Evolutionary conservation across 2,329 filamentous ascomycete species (phyloP), one percentile per base, ranked within the genome.

Genomic region (Aspergillus pseudoviridinutans): DNA sequence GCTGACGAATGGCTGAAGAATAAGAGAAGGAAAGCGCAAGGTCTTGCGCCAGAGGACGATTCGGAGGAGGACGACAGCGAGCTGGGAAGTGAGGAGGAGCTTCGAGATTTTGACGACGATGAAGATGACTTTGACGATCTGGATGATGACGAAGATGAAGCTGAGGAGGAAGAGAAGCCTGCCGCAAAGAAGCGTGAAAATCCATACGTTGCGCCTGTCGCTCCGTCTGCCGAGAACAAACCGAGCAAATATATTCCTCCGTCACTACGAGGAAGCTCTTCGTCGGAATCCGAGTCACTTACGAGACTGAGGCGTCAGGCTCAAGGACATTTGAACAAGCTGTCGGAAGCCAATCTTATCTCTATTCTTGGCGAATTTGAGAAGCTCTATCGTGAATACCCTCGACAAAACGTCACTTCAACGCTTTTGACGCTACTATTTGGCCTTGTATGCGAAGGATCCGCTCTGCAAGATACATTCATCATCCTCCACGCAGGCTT

Each of bases 401-500:
- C 94, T 0, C 86, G 94, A n/a, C 91, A 94, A 60, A 87, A 92
- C 67, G 91, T 97, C 49, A 96, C 91, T 0, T 87, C 89, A 1
- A 88, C 86, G 0, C 78, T 97, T 1, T 85, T 92, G 3, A 87
- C 92, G 60, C 79, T 93, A 1, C 78, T 97, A 0, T 80, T 96
- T 59, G 84, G 85, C n/a, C 84, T 94, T 58, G 84, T 96, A 29
- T 88, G 86, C 66, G 91, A 95, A 65, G 84, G 87, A 6, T 89
- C 92, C 25, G 86, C 81, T 47, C 79, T 97, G 2, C 87, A 89
- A 4, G 93, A 97, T 65, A 94, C 92, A 0, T 95, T 97, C 65
- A 85, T 97, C 55, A 91, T 97, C 53, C 83, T 97, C 10, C 89
- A 92, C 56, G 92, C 92, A 41, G 93, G 92, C 4, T 97, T 97